Percentiles rank a stretch among this genome's conserved stretches.
These are phyloP conservation scores for Lepiota subincarnata DNA, from an alignment of 768 basidiomycete species.

Conservation along the genomic window DNA sequence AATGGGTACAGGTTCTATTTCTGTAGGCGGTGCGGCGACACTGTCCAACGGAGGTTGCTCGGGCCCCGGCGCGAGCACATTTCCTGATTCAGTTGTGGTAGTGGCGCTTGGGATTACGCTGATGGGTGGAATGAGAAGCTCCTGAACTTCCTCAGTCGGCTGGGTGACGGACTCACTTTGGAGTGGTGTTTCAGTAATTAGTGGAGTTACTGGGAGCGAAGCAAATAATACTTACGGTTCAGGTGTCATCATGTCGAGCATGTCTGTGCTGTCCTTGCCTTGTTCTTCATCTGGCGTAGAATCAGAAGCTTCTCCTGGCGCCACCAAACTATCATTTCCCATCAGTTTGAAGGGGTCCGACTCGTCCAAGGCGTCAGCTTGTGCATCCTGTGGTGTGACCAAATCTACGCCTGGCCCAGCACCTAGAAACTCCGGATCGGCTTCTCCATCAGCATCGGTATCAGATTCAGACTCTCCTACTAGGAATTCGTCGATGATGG, in stretches of 20 bases:
- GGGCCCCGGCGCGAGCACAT: no score
- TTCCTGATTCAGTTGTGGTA: no score
- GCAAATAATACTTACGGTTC: neutral
- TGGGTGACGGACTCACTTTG: neutral
- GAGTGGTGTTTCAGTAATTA: neutral
- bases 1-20: no score
- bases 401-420: neutral
- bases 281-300: neutral
- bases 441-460: conserved; percentile 32
- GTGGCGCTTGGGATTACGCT: no score
- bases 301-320: conserved; percentile 14
- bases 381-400: conserved; percentile 12
- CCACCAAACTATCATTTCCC: conserved; percentile 19
- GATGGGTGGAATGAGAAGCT: no score
- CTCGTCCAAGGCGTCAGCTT: neutral
- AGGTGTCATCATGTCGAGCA: neutral
- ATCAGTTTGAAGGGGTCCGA: conserved; percentile 31
- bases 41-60: no score
- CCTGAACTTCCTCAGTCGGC: no score
- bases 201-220: neutral
- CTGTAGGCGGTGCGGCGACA: no score
- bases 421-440: conserved; percentile 30
- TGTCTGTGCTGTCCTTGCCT: neutral
- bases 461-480: conserved; percentile 18
- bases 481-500: conserved; percentile 3